Percentiles rank a stretch among this genome's conserved stretches.
These are phyloP conservation scores for Colletotrichum ledebouriae DNA, from an alignment of 2,329 filamentous ascomycete genomes.

Conservation along the genomic window DNA sequence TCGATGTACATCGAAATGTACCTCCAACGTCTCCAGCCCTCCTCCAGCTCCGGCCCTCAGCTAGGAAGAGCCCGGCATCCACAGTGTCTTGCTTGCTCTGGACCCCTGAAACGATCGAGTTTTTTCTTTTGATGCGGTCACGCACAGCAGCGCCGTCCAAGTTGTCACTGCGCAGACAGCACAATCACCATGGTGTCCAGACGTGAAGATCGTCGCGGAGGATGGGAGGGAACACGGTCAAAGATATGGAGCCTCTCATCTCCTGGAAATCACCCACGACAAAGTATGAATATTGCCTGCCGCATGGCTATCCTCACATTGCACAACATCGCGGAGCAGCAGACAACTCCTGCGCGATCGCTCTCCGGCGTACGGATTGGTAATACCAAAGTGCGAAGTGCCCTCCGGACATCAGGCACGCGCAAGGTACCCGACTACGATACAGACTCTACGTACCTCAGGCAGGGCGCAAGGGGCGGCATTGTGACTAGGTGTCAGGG, in stretches of 20 bases:
- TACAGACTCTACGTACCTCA: conserved; percentile 25
- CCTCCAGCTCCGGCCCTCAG: conserved; percentile 29
- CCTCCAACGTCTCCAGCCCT: conserved; percentile 32
- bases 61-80: conserved; percentile 37
- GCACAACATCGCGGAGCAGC: conserved; percentile 28
- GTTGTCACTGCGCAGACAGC: conserved; percentile 9
- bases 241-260: conserved; percentile 12
- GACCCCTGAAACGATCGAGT: conserved; percentile 42
- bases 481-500: conserved; percentile 38
- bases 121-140: conserved; percentile 35
- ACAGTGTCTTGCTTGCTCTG: conserved; percentile 39
- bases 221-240: conserved; percentile 9
- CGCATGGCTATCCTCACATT: conserved; percentile 11
- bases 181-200: conserved; percentile 16
- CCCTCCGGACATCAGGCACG: conserved; percentile 8
- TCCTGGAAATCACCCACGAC: conserved; percentile 17
- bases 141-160: conserved; percentile 8
- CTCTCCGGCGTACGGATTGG: neutral
- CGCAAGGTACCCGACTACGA: conserved; percentile 22
- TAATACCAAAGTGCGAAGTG: conserved; percentile 1
- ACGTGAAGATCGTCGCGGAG: conserved; percentile 17
- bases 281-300: neutral
- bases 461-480: conserved; percentile 40
- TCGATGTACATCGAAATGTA: conserved; percentile 26
- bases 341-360: conserved; percentile 2